Evolutionary conservation across 257 asterid genomes (phyloP).

Genomic region (Lycium ferocissimum): DNA sequence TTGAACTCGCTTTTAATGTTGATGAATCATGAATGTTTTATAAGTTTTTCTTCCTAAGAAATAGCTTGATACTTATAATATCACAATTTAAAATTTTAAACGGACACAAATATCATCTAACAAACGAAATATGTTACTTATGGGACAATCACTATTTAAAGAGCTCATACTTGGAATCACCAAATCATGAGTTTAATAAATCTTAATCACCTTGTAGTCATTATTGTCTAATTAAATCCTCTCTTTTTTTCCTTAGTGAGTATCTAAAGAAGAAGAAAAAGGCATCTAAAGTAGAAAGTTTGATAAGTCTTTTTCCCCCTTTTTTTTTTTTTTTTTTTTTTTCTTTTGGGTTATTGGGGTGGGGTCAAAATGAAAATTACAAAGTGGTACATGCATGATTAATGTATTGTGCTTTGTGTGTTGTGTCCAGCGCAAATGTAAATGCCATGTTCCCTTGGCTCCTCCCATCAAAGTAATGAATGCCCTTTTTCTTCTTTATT

Average conservation of each 20-base stretch:
- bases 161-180: neutral
- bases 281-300: neutral
- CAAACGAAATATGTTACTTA: neutral
- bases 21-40: neutral
- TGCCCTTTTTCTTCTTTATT: neutral
- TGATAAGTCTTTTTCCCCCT: neutral
- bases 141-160: too few relatives aligned
- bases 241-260: neutral
- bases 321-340: neutral
- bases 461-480: neutral
- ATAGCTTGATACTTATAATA: neutral
- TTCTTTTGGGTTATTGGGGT: neutral
- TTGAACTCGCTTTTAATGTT: neutral
- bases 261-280: neutral
- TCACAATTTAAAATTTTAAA: neutral
- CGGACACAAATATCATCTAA: neutral
- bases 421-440: slow-evolving; percentile 25
- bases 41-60: neutral
- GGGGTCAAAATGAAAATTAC: neutral
- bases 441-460: neutral
- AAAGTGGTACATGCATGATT: slow-evolving; percentile 15
- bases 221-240: neutral
- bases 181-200: too few relatives aligned
- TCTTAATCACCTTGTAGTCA: neutral
- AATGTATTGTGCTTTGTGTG: slow-evolving; percentile 30